These are phyloP conservation scores for Aureobasidium sp. DNA, from an alignment of 2,329 filamentous ascomycete species.

Conservation along the genomic window DNA sequence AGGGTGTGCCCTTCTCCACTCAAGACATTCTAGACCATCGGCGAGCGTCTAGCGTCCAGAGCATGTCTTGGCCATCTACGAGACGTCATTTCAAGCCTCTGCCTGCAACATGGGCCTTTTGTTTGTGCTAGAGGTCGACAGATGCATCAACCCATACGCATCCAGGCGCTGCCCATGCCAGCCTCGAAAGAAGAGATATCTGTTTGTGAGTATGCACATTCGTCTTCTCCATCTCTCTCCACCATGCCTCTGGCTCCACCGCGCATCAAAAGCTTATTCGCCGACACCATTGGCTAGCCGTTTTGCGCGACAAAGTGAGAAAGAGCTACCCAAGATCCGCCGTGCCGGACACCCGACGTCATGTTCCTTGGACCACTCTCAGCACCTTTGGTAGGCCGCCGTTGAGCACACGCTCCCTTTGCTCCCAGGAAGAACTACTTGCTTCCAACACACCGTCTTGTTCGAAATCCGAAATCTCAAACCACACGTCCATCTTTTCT, in stretches of 20 bases:
- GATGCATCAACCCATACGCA: not conserved
- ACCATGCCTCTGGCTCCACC: not conserved
- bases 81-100: slow-evolving; percentile 1
- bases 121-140: not conserved
- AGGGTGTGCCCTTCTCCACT: slow-evolving; percentile 15
- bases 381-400: not conserved
- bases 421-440: not conserved
- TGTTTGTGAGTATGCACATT: not conserved
- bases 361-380: not conserved
- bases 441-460: not conserved
- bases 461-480: not conserved
- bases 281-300: slow-evolving; percentile 2
- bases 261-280: slow-evolving; percentile 10
- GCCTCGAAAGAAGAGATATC: not conserved
- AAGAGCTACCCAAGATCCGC: slow-evolving; percentile 6
- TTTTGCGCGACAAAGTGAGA: slow-evolving; percentile 8
- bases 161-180: not conserved
- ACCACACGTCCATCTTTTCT: not conserved
- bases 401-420: not conserved
- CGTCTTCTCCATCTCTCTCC: slow-evolving; percentile 1
- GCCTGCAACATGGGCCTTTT: not conserved
- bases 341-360: slow-evolving; percentile 11
- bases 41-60: slow-evolving; percentile 5
- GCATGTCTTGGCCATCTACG: not conserved
- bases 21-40: slow-evolving; percentile 1